Evolutionary conservation across 345 rosid genomes (phyloP).

Genomic region (Eucalyptus erythrocorys): DNA sequence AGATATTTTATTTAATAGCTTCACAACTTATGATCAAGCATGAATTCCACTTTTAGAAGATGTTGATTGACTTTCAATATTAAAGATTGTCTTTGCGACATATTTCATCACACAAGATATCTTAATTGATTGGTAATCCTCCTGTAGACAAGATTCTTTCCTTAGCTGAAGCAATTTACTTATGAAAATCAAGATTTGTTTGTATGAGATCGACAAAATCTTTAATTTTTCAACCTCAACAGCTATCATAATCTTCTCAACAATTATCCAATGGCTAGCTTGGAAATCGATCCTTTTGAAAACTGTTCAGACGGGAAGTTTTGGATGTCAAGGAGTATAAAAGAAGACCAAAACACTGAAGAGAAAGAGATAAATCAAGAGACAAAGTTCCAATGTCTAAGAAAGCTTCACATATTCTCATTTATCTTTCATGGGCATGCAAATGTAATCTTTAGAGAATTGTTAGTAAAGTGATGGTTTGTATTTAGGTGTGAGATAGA

Average conservation of each 20-base stretch:
- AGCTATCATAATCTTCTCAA: background rate
- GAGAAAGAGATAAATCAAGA: background rate
- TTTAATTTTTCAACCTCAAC: background rate
- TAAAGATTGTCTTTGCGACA: background rate
- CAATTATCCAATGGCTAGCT: background rate
- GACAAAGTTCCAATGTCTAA: background rate
- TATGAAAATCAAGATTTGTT: background rate
- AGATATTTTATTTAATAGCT: too few species aligned
- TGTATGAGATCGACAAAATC: background rate
- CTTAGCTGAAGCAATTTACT: background rate
- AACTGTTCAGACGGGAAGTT: background rate
- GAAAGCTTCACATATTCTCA: background rate
- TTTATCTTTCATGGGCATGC: background rate
- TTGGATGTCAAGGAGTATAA: background rate
- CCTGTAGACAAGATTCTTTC: too few species aligned
- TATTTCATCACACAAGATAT: too few species aligned
- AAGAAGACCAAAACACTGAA: background rate
- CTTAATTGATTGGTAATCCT: too few species aligned
- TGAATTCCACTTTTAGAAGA: too few species aligned
- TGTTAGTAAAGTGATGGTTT: background rate
- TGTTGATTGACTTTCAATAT: too few species aligned
- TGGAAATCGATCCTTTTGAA: background rate
- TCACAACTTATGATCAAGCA: too few species aligned
- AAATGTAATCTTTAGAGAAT: background rate
- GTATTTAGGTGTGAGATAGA: background rate